These are phyloP conservation scores for Rosa lucieae DNA, from an alignment of 306 rosid species.

Conservation along the genomic window DNA sequence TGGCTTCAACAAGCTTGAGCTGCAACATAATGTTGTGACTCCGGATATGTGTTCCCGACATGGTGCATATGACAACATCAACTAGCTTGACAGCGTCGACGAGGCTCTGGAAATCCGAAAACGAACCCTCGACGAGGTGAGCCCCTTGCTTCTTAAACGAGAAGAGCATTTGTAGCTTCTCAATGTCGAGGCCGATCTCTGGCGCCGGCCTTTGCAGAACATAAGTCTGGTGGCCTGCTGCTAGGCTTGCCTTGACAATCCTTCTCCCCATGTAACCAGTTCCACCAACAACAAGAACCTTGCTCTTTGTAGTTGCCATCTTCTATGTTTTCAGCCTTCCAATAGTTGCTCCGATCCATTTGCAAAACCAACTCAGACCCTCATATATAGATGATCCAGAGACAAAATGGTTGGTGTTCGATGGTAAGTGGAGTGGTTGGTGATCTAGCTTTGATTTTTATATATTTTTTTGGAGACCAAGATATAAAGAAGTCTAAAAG, in stretches of 20 bases:
- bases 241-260: slow-evolving; percentile 64
- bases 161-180: slow-evolving; percentile 60
- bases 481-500: neutral
- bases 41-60: slow-evolving; percentile 72
- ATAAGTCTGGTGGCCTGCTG: slow-evolving; percentile 54
- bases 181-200: slow-evolving; percentile 72
- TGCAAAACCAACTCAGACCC: neutral
- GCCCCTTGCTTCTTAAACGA: slow-evolving; percentile 65
- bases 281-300: slow-evolving; percentile 69
- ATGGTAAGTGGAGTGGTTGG: neutral
- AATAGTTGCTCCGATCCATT: neutral
- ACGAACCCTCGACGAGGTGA: slow-evolving; percentile 49
- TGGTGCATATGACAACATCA: slow-evolving; percentile 66
- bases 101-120: slow-evolving; percentile 48
- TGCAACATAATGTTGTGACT: slow-evolving; percentile 67
- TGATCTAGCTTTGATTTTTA: neutral
- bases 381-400: neutral
- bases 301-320: slow-evolving; percentile 40
- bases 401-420: neutral
- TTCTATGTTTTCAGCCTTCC: neutral
- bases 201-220: slow-evolving; percentile 61
- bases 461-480: neutral
- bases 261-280: slow-evolving; percentile 81
- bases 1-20: slow-evolving; percentile 68
- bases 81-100: slow-evolving; percentile 59